Conservation (phyloP, 2,329 filamentous ascomycete genomes). For the Fusarium sp. region DNA sequence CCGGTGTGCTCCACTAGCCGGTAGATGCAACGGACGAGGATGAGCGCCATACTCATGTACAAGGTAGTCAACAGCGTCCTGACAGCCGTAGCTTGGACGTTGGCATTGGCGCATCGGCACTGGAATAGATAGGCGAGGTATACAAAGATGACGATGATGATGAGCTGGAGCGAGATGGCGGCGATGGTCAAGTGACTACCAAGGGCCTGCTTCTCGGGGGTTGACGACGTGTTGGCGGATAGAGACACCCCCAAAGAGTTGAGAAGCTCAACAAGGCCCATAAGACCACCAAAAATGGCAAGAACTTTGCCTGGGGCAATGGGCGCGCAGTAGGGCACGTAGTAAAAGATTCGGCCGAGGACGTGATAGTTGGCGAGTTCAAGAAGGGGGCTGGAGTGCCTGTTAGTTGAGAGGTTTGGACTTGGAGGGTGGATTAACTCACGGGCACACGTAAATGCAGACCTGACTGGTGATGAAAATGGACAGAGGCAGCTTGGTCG, state of each 20-base stretch:
- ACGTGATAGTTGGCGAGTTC: constrained; percentile 74
- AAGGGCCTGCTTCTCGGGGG: constrained; percentile 44
- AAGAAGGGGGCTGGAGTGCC: constrained; percentile 63
- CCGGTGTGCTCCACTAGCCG: constrained; percentile 60
- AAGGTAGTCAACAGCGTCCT: constrained; percentile 44
- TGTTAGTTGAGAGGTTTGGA: background rate
- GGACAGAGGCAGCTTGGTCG: constrained; percentile 33
- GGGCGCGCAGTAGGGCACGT: constrained; percentile 70
- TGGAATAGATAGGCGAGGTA: constrained; percentile 60
- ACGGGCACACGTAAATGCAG: constrained; percentile 53
- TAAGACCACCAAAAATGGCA: constrained; percentile 59
- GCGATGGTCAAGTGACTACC: constrained; percentile 55
- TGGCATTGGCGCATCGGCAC: constrained; percentile 43
- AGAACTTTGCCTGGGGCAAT: constrained; percentile 60
- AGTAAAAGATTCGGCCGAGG: constrained; percentile 70
- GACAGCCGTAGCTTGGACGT: background rate
- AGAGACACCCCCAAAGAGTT: constrained; percentile 58
- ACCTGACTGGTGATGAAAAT: constrained; percentile 59
- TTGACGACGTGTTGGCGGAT: constrained; percentile 51
- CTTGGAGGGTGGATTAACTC: constrained; percentile 30
- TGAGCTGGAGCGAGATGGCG: constrained; percentile 60
- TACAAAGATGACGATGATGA: constrained; percentile 59
- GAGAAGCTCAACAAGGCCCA: constrained; percentile 59
- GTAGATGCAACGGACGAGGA: constrained; percentile 65
- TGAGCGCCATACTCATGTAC: constrained; percentile 60